These are phyloP conservation scores for Flueggea neowawraea DNA, from an alignment of 441 rosid species.

Conservation along the genomic window DNA sequence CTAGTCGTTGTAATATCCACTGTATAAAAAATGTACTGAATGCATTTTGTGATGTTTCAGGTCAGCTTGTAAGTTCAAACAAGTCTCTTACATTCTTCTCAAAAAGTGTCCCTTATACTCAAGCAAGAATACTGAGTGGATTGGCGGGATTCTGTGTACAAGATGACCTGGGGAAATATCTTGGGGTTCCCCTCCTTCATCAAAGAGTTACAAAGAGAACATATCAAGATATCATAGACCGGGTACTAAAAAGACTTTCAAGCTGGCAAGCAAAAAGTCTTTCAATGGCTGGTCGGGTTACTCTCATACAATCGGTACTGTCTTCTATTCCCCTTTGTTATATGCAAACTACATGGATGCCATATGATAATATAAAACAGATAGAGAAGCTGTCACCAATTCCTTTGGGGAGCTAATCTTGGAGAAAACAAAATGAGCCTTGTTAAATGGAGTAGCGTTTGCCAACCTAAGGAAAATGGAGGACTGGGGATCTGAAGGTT, in stretches of 20 bases:
- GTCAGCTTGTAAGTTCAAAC: too few relatives aligned
- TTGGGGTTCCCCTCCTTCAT: background rate
- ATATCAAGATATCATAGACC: background rate
- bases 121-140: too few relatives aligned
- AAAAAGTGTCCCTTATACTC: background rate
- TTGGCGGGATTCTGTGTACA: background rate
- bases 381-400: background rate
- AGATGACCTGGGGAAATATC: background rate
- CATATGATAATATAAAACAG: background rate
- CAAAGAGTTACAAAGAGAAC: too few relatives aligned
- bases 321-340: background rate
- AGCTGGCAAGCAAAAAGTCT: background rate
- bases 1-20: background rate
- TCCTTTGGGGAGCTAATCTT: background rate
- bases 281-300: background rate
- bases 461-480: slow-evolving; percentile 4
- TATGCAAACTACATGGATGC: background rate
- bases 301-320: background rate
- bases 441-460: background rate
- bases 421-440: background rate
- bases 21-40: background rate
- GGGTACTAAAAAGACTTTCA: too few relatives aligned
- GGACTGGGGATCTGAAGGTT: background rate
- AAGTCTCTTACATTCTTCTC: background rate
- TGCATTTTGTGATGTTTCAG: background rate